These are phyloP conservation scores for Colletotrichum sp. DNA, from an alignment of 2,329 filamentous ascomycete genomes.

Conservation along the genomic window DNA sequence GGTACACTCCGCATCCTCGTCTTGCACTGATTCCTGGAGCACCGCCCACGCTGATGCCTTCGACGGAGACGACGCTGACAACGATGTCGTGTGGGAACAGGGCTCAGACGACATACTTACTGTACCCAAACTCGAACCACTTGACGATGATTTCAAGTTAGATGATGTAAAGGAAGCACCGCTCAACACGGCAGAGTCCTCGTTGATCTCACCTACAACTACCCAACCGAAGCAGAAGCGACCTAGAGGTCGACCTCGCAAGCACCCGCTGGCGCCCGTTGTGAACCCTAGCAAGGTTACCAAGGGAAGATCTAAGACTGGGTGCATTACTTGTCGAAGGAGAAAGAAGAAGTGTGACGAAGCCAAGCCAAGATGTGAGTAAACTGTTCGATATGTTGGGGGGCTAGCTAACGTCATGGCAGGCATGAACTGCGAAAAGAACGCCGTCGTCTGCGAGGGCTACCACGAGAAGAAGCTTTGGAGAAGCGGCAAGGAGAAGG, in stretches of 20 bases:
- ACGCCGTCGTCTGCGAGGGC: conserved; percentile 88
- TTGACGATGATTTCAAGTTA: conserved; percentile 61
- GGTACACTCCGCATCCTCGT: conserved; percentile 51
- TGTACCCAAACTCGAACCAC: conserved; percentile 61
- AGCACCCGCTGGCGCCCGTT: conserved; percentile 72
- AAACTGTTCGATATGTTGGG: not conserved
- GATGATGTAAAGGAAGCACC: conserved; percentile 55
- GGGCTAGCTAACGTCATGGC: conserved; percentile 22
- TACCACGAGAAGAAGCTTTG: conserved; percentile 87
- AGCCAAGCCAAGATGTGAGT: conserved; percentile 69
- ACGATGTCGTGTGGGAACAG: conserved; percentile 53
- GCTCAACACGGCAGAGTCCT: conserved; percentile 26
- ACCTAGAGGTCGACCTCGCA: conserved; percentile 81
- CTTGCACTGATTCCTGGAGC: conserved; percentile 51
- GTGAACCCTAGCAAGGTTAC: conserved; percentile 69
- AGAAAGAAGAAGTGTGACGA: conserved; percentile 78
- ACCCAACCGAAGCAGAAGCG: conserved; percentile 57
- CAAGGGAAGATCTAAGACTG: conserved; percentile 77
- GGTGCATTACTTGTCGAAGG: conserved; percentile 70
- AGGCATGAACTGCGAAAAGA: conserved; percentile 92
- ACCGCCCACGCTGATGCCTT: conserved; percentile 39
- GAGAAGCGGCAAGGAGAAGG: conserved; percentile 82
- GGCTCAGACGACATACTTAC: conserved; percentile 49
- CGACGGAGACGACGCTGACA: conserved; percentile 40
- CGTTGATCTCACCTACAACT: conserved; percentile 16